Percentiles rank a stretch among this genome's conserved stretches.
Conservation (phyloP, 140 eudicot species). For the Ambrosia hybrid region DNA sequence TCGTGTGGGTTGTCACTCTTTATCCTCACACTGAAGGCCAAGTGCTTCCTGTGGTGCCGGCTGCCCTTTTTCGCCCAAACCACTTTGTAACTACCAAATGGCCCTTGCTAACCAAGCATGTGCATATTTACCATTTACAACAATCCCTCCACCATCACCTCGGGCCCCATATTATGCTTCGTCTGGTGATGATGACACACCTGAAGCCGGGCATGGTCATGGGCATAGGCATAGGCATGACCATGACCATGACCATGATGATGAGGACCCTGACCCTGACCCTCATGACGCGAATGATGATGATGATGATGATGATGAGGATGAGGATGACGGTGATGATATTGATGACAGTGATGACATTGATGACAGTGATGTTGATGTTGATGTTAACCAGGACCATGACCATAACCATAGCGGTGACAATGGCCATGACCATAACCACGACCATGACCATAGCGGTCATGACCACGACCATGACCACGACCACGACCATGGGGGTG, state of each 20-base stretch:
- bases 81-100: conserved; percentile 65
- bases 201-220: neutral
- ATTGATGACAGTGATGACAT: too few relatives aligned
- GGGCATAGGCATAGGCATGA: conserved; percentile 17
- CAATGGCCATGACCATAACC: neutral
- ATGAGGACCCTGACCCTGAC: neutral
- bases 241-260: neutral
- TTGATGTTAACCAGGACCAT: too few relatives aligned
- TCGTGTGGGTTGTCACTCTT: conserved; percentile 38
- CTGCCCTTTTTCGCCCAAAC: conserved; percentile 36
- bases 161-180: conserved; percentile 36
- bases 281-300: conserved; percentile 8
- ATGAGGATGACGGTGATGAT: neutral
- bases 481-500: neutral
- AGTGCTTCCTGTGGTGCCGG: conserved; percentile 33
- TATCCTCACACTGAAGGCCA: conserved; percentile 42
- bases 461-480: neutral
- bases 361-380: too few relatives aligned
- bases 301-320: conserved; percentile 10
- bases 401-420: too few relatives aligned
- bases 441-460: neutral
- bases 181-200: conserved; percentile 24
- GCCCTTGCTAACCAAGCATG: conserved; percentile 76
- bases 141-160: conserved; percentile 67
- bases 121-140: conserved; percentile 47